Percentiles rank a stretch among this genome's conserved stretches.
Evolutionary conservation across 768 basidiomycete species (phyloP).

Genomic region (Lactarius deliciosus): DNA sequence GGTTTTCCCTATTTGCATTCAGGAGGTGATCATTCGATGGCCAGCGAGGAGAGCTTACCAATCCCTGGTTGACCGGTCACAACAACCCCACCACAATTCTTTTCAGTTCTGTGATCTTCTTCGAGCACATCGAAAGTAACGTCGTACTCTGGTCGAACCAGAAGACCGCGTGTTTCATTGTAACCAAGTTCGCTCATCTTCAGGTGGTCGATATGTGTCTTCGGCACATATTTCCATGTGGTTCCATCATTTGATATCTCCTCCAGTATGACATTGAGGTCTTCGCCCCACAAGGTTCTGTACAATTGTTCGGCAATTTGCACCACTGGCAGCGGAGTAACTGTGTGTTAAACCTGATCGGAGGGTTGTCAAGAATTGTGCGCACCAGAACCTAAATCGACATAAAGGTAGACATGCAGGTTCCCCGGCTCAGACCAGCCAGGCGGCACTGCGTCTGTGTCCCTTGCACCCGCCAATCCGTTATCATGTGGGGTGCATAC

Average conservation of each 20-base stretch:
- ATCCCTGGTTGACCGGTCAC: not conserved
- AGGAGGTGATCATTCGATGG: not conserved
- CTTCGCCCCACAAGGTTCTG: not conserved
- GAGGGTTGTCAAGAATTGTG: not conserved
- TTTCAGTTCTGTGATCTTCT: rapidly evolving
- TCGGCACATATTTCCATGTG: not conserved
- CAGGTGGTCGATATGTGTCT: not conserved
- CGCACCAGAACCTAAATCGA: not conserved
- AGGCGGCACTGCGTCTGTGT: not conserved
- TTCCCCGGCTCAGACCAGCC: not conserved
- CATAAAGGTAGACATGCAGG: not conserved
- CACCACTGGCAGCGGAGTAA: not conserved
- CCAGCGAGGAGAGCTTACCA: not conserved
- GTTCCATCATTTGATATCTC: not conserved
- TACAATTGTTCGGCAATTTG: not conserved
- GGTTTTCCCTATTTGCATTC: not conserved
- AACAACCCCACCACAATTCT: not conserved
- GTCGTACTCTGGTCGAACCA: not conserved
- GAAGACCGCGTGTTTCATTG: not conserved
- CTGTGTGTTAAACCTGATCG: not conserved
- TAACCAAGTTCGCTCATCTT: not conserved
- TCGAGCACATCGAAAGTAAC: not conserved
- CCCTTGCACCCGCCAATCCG: not conserved
- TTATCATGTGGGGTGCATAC: not conserved
- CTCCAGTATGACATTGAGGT: not conserved